Percentiles rank a stretch among this genome's conserved stretches.
Evolutionary conservation across 768 basidiomycete genomes (phyloP).

Genomic region (Psilocybe cubensis): DNA sequence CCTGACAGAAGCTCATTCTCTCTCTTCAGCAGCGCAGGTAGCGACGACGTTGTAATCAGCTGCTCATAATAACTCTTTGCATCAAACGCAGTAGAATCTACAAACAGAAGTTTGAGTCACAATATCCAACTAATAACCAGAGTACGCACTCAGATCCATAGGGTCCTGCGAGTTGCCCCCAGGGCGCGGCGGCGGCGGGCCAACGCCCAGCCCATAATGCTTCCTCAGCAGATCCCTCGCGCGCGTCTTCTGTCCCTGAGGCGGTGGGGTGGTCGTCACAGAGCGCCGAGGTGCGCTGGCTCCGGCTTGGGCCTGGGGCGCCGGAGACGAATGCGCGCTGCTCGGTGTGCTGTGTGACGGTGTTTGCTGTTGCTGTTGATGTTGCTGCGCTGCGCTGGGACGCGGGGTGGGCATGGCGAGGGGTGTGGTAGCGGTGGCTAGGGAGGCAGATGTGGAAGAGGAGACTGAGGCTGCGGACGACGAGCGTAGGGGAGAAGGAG

Average conservation of each 20-base stretch:
- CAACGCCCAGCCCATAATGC: conserved; percentile 86
- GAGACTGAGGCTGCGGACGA: conserved; percentile 11
- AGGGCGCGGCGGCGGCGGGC: conserved; percentile 63
- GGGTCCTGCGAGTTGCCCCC: conserved; percentile 64
- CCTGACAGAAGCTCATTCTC: conserved; percentile 85
- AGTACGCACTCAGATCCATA: conserved; percentile 73
- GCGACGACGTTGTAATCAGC: conserved; percentile 78
- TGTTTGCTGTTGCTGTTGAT: no score
- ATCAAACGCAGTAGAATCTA: conserved; percentile 84
- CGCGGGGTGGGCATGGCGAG: conserved; percentile 2
- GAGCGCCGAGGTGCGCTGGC: neutral
- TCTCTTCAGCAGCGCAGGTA: conserved; percentile 72
- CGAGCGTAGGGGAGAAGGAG: conserved; percentile 27
- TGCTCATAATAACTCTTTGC: conserved; percentile 86
- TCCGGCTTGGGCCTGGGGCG: neutral
- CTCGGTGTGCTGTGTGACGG: neutral
- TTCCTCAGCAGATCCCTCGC: conserved; percentile 82
- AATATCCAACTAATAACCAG: neutral
- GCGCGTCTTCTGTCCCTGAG: conserved; percentile 49
- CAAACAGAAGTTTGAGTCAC: neutral
- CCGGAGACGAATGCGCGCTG: neutral
- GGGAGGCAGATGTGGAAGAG: neutral
- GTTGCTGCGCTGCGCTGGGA: no score
- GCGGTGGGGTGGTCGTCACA: conserved; percentile 6
- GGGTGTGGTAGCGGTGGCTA: neutral